Conservation (phyloP, 2,329 filamentous ascomycete species). For the Penicillium sp. region DNA sequence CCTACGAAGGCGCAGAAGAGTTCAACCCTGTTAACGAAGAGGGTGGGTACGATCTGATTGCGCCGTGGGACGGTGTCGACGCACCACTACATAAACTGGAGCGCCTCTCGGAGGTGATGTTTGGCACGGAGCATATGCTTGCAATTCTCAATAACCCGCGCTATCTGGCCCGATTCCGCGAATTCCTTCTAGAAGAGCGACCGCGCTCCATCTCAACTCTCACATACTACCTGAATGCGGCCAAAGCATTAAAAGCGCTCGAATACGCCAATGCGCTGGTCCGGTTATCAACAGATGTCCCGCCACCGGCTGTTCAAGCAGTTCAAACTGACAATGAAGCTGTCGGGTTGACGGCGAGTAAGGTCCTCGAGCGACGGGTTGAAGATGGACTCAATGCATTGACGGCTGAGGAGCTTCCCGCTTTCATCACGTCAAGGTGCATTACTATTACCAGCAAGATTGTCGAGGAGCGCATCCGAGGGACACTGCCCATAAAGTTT, state of each 20-base stretch:
- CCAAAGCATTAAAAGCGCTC: conserved; percentile 71
- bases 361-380: conserved; percentile 63
- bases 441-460: conserved; percentile 70
- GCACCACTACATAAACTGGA: conserved; percentile 57
- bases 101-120: conserved; percentile 64
- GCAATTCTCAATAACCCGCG: conserved; percentile 66
- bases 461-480: conserved; percentile 67
- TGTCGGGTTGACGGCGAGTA: conserved; percentile 59
- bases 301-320: conserved; percentile 59
- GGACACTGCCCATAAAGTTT: conserved; percentile 65
- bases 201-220: conserved; percentile 66
- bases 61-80: conserved; percentile 32
- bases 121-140: conserved; percentile 66
- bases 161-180: conserved; percentile 66
- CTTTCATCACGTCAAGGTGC: conserved; percentile 70
- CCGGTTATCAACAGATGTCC: conserved; percentile 55
- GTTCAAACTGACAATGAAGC: conserved; percentile 58
- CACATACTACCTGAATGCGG: conserved; percentile 70
- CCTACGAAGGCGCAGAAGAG: conserved; percentile 27
- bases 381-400: conserved; percentile 66
- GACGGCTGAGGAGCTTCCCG: conserved; percentile 68
- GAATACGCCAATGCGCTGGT: conserved; percentile 70
- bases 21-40: conserved; percentile 37
- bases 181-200: conserved; percentile 63
- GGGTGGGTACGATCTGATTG: conserved; percentile 38